Conservation (phyloP, 164 flowering plant genomes). For the Litsea cubeba region DNA sequence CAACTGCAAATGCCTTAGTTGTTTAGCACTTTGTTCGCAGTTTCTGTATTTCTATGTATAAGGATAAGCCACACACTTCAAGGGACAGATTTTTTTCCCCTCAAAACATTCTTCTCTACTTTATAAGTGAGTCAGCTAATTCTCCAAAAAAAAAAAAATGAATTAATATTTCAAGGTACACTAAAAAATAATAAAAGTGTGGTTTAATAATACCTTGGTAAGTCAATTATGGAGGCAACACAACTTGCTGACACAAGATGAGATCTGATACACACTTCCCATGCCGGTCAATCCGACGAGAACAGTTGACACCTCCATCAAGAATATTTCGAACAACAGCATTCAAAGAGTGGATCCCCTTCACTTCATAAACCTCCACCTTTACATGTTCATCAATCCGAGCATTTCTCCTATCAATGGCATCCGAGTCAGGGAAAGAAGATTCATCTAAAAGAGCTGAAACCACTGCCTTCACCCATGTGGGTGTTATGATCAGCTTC, state of each 20-base stretch:
- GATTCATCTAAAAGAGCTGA: slow-evolving; percentile 45
- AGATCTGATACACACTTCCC: slow-evolving; percentile 93
- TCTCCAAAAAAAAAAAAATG: no score
- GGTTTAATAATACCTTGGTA: not conserved
- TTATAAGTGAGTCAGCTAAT: no score
- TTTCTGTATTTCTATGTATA: no score
- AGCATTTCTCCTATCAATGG: slow-evolving; percentile 34
- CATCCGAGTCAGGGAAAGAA: slow-evolving; percentile 42
- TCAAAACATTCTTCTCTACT: no score
- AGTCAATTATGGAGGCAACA: slow-evolving; percentile 44
- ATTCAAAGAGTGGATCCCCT: slow-evolving; percentile 71
- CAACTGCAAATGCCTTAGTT: no score
- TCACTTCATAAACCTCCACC: slow-evolving; percentile 78
- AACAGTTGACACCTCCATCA: slow-evolving; percentile 98
- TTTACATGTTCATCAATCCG: slow-evolving; percentile 49
- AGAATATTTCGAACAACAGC: slow-evolving; percentile 76
- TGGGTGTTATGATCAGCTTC: slow-evolving; percentile 60
- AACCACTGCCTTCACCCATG: slow-evolving; percentile 68
- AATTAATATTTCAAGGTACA: not conserved
- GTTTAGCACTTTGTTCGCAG: no score
- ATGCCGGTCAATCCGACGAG: slow-evolving; percentile 91
- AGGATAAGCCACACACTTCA: no score
- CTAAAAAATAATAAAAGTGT: not conserved
- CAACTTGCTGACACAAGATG: slow-evolving; percentile 64
- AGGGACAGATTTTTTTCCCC: no score